Evolutionary conservation across 352 stramenopile genomes (phyloP), one percentile per base, ranked within the genome.

Genomic region (Phytophthora hybrid): DNA sequence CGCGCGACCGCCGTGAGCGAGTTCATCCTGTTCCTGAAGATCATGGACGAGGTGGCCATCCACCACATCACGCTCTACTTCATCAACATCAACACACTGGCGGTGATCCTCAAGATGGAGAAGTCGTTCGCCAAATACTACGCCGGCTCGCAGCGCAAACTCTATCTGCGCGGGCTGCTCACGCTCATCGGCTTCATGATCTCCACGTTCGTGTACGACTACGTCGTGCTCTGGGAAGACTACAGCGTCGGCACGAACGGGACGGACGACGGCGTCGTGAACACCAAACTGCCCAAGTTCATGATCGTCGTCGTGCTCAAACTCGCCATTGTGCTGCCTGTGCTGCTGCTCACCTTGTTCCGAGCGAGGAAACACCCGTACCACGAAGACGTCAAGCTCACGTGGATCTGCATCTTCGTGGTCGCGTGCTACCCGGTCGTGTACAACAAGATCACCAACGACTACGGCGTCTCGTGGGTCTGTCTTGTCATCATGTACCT

Each of bases 401-500:
- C 88, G 34, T 95, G 87, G 84, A 70, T 91, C 14, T 93, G 83
- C 54, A 83, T 90, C 49, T 69, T 63, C 39, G 75, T 87, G 4
- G 84, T 93, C 9, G 83, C 86, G 0, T 77, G 74, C 55, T 95
- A 95, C 53, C 87, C 87, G 46, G 74, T 95, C 21, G 78, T 87
- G 51, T 95, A 93, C 82, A 95, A 95, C 81, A 93, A 93, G 49
- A 74, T 93, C 54, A 95, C 88, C 1, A 88, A 90, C 63, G 86
- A 93, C 73, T 92, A 93, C 31, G 88, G 88, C 55, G 86, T 95
- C 16, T 93, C 88, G 14, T 93, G 88, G 85, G 80, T 93, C 29
- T 95, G 86, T 37, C 71, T 96, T 26, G 78, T 93, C 26, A 92
- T 96, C 70, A 93, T 94, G 88, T 93, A 93, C 73, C 82, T 94